Base-by-base conservation (phyloP, 2,329 filamentous ascomycete species). In the Trichocomaceae sp. region DNA sequence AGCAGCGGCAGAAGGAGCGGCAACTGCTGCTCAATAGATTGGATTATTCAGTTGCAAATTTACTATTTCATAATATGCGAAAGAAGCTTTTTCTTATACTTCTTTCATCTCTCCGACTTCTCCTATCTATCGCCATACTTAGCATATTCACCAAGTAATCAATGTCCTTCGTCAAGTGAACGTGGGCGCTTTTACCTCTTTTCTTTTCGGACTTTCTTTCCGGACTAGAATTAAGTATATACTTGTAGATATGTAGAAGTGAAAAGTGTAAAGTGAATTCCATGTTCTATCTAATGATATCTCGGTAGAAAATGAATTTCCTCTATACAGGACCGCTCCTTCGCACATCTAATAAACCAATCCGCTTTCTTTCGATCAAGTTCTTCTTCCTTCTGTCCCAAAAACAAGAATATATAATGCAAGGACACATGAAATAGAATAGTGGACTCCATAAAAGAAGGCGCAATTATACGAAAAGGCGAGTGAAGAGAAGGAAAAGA, bases 261-360 rank as follows among this genome's bases (percentile, higher is more conserved):
- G 26, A 29, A 29, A 29, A 8, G 9, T 12, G 17, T 7, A 20
- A 22, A 8, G 23, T 26, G n/a, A n/a, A n/a, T n/a, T n/a, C n/a
- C n/a, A n/a, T n/a, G n/a, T n/a, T n/a, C 17, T 7, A 2, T 19
- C 17, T 19, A 42, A 42, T 42, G 7, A 22, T 42, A 19, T n/a
- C n/a, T n/a, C n/a, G n/a, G n/a, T n/a, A n/a, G 20, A 20, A 20
- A 8, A 17, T 29, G 26, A 41, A 41, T 41, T 19, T 20, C 17
- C 22, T 53, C 37, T 45, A 33, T 44, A 47, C 42, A 39, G 39
- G 44, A 47, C 47, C 23, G 51, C 51, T 53, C 44, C 39, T 44
- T 31, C 20, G 35, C 39, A 47, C 44, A 41, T 53, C 51, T 53
- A 53, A 47, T 53, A 53, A 47, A 47, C 22, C 39, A 42, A 19